A percentile compares a stretch with the other conserved stretches of the same genome.
Evolutionary conservation across 108 stramenopile species (phyloP).

Genomic region (Cylindrotheca fusiformis): DNA sequence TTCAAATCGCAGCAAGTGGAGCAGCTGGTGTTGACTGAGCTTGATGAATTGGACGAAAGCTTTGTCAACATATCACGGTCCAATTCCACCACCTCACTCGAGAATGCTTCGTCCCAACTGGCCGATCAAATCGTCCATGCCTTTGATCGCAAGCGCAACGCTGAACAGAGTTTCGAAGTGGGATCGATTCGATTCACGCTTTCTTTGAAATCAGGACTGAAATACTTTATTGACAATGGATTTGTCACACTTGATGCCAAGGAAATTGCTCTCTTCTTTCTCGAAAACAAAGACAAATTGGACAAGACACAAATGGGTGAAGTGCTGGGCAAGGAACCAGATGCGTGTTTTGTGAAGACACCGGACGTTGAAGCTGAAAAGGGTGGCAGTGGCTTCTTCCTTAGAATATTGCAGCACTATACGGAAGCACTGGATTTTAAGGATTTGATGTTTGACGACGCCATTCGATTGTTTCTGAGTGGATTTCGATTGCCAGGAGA

Average conservation of each 20-base stretch:
- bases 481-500: constrained; percentile 99
- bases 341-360: constrained; percentile 84
- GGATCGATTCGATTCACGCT: constrained; percentile 95
- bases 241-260: constrained; percentile 82
- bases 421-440: constrained; percentile 86
- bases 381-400: constrained; percentile 86
- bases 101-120: constrained; percentile 9
- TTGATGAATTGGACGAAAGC: neutral
- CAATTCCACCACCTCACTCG: neutral
- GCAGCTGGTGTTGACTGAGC: neutral
- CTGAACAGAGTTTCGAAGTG: constrained; percentile 87
- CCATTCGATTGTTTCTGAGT: constrained; percentile 92
- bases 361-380: constrained; percentile 63
- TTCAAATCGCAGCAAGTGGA: neutral
- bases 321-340: constrained; percentile 93
- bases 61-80: neutral
- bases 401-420: constrained; percentile 92
- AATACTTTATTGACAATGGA: constrained; percentile 85
- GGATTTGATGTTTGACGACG: constrained; percentile 91
- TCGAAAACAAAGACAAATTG: constrained; percentile 85
- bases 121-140: constrained; percentile 39
- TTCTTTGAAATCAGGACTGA: constrained; percentile 86
- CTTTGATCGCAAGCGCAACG: constrained; percentile 60
- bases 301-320: constrained; percentile 99
- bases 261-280: constrained; percentile 87